phyloP scores from a whole-genome alignment of 176 grass and related monocot genomes.

The Juncus effusus region DNA sequence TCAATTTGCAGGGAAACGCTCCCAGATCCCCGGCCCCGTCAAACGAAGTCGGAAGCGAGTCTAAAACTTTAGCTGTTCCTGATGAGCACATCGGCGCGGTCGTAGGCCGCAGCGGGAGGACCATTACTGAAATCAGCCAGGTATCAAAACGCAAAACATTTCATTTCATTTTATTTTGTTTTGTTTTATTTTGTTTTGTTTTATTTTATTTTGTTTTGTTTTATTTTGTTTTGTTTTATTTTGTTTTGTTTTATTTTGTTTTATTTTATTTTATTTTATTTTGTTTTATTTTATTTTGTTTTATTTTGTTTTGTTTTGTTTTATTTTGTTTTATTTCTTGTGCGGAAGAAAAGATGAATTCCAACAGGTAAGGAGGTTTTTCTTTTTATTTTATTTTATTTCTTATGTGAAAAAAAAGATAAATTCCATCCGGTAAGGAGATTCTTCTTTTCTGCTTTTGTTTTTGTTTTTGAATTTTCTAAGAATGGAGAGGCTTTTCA shows the following conservation, averaged over 20 bases:
- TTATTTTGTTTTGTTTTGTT: not conserved
- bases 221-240: too few species aligned
- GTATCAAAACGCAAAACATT: conserved; percentile 17
- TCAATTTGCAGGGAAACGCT: conserved; percentile 44
- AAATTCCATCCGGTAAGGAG: not conserved
- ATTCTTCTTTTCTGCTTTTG: not conserved
- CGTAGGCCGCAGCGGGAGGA: conserved; percentile 74
- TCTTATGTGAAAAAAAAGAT: not conserved
- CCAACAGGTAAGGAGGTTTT: not conserved
- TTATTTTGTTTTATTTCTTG: not conserved
- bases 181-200: too few species aligned
- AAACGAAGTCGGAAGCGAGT: conserved; percentile 45
- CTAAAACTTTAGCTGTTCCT: conserved; percentile 68
- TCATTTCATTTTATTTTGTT: too few species aligned
- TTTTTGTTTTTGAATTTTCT: not conserved
- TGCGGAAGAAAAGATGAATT: not conserved
- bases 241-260: too few species aligned
- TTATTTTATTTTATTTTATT: too few species aligned
- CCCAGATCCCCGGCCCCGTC: conserved; percentile 38
- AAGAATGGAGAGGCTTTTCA: too few species aligned
- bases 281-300: too few species aligned
- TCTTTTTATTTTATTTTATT: not conserved
- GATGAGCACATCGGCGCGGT: conserved; percentile 92
- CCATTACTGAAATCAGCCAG: conserved; percentile 87
- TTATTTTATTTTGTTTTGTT: too few species aligned